Base-by-base conservation (phyloP, 2,329 filamentous ascomycete genomes). In the Fusarium citri region DNA sequence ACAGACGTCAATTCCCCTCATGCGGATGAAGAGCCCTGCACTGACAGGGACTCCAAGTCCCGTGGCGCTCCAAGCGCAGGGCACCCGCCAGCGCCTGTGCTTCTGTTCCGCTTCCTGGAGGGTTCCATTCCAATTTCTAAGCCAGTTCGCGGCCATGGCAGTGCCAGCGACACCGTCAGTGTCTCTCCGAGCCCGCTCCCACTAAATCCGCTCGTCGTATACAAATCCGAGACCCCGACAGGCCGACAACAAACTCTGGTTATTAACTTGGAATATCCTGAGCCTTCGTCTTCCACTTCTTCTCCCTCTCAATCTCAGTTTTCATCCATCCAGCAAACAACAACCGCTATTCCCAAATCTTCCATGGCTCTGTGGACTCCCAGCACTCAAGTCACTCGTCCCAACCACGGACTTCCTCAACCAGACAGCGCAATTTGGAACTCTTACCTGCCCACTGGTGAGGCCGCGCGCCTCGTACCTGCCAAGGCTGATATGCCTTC, bases 391-490 rank as follows among this genome's bases (percentile, higher is more conserved):
- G 26, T 66, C 63, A 50, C 65, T 41, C 69, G 57, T 65, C 71
- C 72, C 48, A 60, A 68, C 51, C 71, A 67, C 26, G 79, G 79
- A 53, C 74, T 81, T 10, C 75, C 78, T 23, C 80, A 84, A 67
- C 81, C 80, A 18, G 79, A 81, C 59, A 70, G 74, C 37, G 64
- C 71, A 20, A 76, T 71, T n/a, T 83, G 81, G 82, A 74, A 76
- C 41, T 66, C 66, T 41, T 82, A 82, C 57, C 71, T 78, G 41
- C 68, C 69, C 11, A 62, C 74, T 22, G 61, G 73, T 23, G 71
- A 66, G 20, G 74, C 64, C 57, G 62, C 73, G 34, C 80, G 80
- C 55, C 60, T 76, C 15, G 76, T 77, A 49, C 69, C 74, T 14
- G 76, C 74, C 34, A 68, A 68, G 31, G 64, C 76, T 12, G 76